Base-by-base conservation (phyloP, 2,329 filamentous ascomycete species). In the Hymenoscyphus fructigenus region DNA sequence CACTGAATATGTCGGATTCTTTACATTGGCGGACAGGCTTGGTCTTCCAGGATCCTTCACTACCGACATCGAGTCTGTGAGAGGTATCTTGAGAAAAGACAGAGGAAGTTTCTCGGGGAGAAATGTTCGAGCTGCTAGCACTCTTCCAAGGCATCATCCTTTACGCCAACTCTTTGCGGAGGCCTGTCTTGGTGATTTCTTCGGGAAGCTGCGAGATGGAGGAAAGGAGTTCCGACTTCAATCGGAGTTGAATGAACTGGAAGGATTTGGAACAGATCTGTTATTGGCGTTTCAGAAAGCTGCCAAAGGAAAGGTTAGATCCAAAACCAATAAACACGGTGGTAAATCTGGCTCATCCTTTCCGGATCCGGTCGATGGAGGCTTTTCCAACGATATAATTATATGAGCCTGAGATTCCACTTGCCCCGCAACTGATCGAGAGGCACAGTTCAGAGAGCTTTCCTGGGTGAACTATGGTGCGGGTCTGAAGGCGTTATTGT, bases 21-120 rank as follows among this genome's bases (percentile, higher is more conserved):
- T 68, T 6, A 61, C 36, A 26, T 50, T 68, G 7, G 65, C 67
- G 3, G 62, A 67, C n/a, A 32, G 32, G 7, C 61, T 68, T 28
- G 41, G 58, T 10, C 23, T 68, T 12, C 29, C 62, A 14, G 65
- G 67, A 14, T 60, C 67, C 0, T 67, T 68, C 32, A 59, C 67
- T 29, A 28, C 34, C 3, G 58, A 66, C 26, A 6, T 64, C 17
- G n/a, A 34, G 5, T 28, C 3, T 1, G 63, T 68, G 26, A 61
- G 53, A 34, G 9, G 26, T 1, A 36, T 20, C 23, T 32, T 67
- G 20, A 14, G 2, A 10, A 12, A 20, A 12, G 28, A 20, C 53
- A 29, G 61, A 14, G 38, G n/a, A 26, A 41, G 58, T 14, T 57
- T 68, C 3, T 12, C 34, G 5, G 23, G 56, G 17, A 38, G 50